Percentiles rank a stretch among this genome's conserved stretches.
Conservation (phyloP, 805 yeast genomes). For the Schwanniomyces occidentalis region DNA sequence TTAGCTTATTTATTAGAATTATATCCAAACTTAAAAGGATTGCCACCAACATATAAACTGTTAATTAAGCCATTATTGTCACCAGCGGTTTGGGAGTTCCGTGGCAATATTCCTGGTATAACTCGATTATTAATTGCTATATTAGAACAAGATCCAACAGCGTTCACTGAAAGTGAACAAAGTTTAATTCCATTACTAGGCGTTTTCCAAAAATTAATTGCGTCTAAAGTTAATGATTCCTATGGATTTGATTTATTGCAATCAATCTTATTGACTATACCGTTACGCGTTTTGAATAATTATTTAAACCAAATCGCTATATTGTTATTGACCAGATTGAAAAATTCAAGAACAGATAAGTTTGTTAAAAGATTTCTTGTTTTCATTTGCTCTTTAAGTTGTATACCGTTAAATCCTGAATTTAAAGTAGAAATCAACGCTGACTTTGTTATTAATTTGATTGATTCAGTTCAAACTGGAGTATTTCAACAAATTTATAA, state of each 20-base stretch:
- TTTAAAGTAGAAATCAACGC: conserved; percentile 33
- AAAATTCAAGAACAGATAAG: conserved; percentile 78
- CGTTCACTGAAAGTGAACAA: conserved; percentile 33
- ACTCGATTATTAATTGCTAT: conserved; percentile 76
- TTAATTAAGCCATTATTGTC: conserved; percentile 80
- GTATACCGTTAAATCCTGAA: conserved; percentile 29
- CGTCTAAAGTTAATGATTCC: conserved; percentile 78
- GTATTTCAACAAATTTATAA: conserved; percentile 52
- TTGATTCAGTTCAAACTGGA: conserved; percentile 72
- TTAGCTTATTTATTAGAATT: conserved; percentile 73
- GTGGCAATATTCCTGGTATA: conserved; percentile 92
- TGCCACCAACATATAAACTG: conserved; percentile 66
- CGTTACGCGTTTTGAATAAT: conserved; percentile 48
- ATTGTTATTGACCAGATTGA: conserved; percentile 76
- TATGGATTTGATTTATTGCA: conserved; percentile 86
- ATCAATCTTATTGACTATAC: conserved; percentile 59
- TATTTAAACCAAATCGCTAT: conserved; percentile 73
- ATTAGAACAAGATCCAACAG: conserved; percentile 46
- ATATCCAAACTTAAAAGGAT: conserved; percentile 45
- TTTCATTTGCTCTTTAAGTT: conserved; percentile 50
- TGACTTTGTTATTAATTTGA: conserved; percentile 57
- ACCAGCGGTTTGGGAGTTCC: conserved; percentile 90
- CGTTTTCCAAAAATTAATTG: conserved; percentile 90
- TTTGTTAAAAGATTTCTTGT: conserved; percentile 69
- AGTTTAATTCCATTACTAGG: conserved; percentile 80